Evolutionary conservation across 2,329 filamentous ascomycete genomes (phyloP), one percentile per base, ranked within the genome.

Genomic region (Apiospora malaysiana): DNA sequence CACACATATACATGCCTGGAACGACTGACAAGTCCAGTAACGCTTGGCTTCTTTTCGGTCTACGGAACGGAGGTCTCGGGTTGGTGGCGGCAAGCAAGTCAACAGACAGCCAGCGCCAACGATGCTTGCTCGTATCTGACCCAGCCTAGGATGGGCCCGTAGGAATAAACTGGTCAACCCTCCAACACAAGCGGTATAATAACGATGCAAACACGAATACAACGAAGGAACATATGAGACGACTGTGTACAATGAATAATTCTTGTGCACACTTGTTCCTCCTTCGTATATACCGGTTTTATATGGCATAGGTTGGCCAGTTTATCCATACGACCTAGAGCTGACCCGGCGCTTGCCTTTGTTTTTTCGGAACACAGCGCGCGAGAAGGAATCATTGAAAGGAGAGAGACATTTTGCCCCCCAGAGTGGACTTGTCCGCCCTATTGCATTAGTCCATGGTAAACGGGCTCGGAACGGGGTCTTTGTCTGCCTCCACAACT

Each of bases 21-120:
- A 32, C 3, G n/a, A 27, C 10, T 27, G 4, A 16, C 25, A 59
- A 59, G 27, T 7, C 25, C 32, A 56, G 14, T 32, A 63, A n/a
- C 18, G 56, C 56, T 32, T 63, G 32, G 8, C 27, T 40, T 40
- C 40, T 63, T 63, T 40, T 40, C 56, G 56, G 32, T 63, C 16
- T 37, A n/a, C 32, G 56, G 56, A 63, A 18, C 56, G 56, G 56
- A 63, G 18, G 56, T 40, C 56, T 63, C 56, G 56, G 56, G 51
- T 18, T 37, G 51, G 56, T 40, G 56, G 32, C 56, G 56, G 56
- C 56, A 32, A 21, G 21, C 56, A 25, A 51, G 25, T 23, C 47
- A 51, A 14, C 56, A 32, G n/a, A 9, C 51, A 63, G 27, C 51
- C 49, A n/a, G n/a, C n/a, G n/a, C 51, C 51, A 59, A 59, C 56